A percentile compares a stretch with the other conserved stretches of the same genome.
Conservation (phyloP, 1,139 yeast species). For the Yamadazyma dushanensis region DNA sequence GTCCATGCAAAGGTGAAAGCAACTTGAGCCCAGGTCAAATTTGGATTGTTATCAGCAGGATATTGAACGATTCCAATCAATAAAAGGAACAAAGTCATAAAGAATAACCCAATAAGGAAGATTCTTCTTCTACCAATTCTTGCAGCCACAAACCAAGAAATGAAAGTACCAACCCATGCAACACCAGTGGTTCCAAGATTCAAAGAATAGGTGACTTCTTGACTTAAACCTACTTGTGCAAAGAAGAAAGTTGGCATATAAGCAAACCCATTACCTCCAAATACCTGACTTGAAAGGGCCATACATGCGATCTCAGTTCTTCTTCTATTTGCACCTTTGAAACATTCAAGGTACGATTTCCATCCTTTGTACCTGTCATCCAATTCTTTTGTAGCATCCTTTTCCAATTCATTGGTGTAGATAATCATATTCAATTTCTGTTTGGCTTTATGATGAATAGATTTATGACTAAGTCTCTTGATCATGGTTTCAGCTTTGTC, state of each 20-base stretch:
- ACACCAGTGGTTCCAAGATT: conserved; percentile 27
- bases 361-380: conserved; percentile 6
- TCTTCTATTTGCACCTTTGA: conserved; percentile 21
- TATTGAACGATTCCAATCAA: conserved; percentile 2
- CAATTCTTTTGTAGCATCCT: conserved; percentile 11
- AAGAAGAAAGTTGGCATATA: conserved; percentile 26
- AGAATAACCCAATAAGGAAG: conserved; percentile 20
- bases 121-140: conserved; percentile 23
- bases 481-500: conserved; percentile 20
- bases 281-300: conserved; percentile 22
- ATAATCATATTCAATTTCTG: conserved; percentile 20
- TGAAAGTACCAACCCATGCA: conserved; percentile 14
- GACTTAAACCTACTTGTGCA: conserved; percentile 21
- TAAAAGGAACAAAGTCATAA: neutral
- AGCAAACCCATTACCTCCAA: conserved; percentile 21
- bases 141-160: conserved; percentile 22
- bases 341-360: conserved; percentile 17
- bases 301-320: conserved; percentile 25
- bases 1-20: conserved; percentile 11
- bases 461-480: conserved; percentile 15
- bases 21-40: conserved; percentile 21
- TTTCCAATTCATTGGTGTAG: conserved; percentile 18
- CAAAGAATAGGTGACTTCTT: conserved; percentile 22
- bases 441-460: conserved; percentile 14
- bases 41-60: conserved; percentile 12